phyloP scores from a whole-genome alignment of 2,329 filamentous ascomycete species.

The Alternaria conjuncta region DNA sequence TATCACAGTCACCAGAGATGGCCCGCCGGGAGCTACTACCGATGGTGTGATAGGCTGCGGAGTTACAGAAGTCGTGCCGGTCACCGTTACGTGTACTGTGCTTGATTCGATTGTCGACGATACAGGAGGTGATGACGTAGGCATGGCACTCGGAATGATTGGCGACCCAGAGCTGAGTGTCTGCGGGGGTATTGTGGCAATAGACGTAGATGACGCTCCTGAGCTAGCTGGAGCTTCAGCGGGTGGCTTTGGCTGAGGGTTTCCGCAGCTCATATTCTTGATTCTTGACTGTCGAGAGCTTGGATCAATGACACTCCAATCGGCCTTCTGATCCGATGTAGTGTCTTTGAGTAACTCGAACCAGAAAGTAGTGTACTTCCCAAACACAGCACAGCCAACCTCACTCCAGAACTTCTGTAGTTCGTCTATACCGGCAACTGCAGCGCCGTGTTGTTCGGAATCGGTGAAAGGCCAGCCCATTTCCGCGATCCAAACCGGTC shows the following conservation, averaged over 20 bases:
- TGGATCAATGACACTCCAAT: slow-evolving; percentile 36
- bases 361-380: slow-evolving; percentile 43
- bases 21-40: not conserved
- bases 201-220: not conserved
- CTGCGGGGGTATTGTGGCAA: not conserved
- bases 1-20: not conserved
- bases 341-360: slow-evolving; percentile 39
- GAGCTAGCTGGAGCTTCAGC: not conserved
- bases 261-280: slow-evolving; percentile 28
- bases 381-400: slow-evolving; percentile 39
- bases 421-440: slow-evolving; percentile 26
- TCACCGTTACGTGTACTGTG: slow-evolving; percentile 7
- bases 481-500: slow-evolving; percentile 45
- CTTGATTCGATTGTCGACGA: not conserved
- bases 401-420: slow-evolving; percentile 39
- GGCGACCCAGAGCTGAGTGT: not conserved
- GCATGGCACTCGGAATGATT: not conserved
- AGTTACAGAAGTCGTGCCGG: not conserved
- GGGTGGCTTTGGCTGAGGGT: not conserved
- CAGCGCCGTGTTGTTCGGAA: slow-evolving; percentile 6
- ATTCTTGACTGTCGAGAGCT: slow-evolving; percentile 22
- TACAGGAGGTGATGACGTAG: not conserved
- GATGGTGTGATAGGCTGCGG: not conserved
- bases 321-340: slow-evolving; percentile 20
- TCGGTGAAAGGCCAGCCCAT: slow-evolving; percentile 41